A percentile compares a stretch with the other conserved stretches of the same genome.
Evolutionary conservation across 257 asterid species (phyloP).

Genomic region (Ehretia macrophylla): DNA sequence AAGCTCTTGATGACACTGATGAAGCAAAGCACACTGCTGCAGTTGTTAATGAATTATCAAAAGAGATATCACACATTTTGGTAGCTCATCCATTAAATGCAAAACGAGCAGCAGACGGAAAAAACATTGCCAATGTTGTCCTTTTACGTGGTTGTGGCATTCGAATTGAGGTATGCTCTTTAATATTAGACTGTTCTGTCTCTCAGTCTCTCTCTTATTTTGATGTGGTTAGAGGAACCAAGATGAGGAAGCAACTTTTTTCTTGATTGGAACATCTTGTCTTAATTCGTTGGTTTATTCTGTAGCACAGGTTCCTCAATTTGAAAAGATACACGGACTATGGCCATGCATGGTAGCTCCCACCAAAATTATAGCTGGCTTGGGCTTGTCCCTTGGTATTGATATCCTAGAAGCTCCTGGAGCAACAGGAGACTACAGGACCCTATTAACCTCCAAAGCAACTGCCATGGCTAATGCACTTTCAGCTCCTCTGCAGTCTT

Average conservation of each 20-base stretch:
- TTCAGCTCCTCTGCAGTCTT: constrained; percentile 59
- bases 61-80: constrained; percentile 77
- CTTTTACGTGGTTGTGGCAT: constrained; percentile 97
- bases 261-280: background rate
- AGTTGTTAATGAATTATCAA: constrained; percentile 83
- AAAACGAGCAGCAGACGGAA: constrained; percentile 73
- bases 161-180: constrained; percentile 73
- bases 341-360: constrained; percentile 98
- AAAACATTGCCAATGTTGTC: constrained; percentile 78
- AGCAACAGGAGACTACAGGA: constrained; percentile 95
- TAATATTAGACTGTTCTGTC: constrained; percentile 4
- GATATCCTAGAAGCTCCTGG: constrained; percentile 97
- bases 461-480: constrained; percentile 81
- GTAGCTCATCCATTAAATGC: constrained; percentile 74
- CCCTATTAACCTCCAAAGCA: constrained; percentile 88
- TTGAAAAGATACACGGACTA: constrained; percentile 67
- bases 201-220: constrained; percentile 5
- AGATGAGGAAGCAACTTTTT: background rate
- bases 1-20: constrained; percentile 79
- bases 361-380: constrained; percentile 91
- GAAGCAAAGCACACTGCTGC: constrained; percentile 83
- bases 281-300: constrained; percentile 6
- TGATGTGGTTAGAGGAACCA: constrained; percentile 5
- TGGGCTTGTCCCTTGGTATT: constrained; percentile 93
- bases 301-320: constrained; percentile 68